Base-by-base conservation (phyloP, 495 filamentous ascomycete species). In the Endocarpon pusillum region DNA sequence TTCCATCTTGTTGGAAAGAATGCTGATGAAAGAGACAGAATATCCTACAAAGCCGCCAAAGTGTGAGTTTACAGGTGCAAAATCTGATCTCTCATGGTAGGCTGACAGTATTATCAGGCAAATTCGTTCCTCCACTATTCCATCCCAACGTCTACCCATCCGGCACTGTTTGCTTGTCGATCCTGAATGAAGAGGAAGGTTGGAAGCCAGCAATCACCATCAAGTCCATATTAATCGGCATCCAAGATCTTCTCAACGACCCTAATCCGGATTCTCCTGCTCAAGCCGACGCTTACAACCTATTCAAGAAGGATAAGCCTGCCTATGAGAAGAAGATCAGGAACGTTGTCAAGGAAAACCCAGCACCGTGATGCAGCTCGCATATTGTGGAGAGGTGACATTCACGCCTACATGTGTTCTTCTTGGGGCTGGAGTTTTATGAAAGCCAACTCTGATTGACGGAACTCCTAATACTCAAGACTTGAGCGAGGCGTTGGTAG, bases 121-220 rank as follows among this genome's bases (percentile, higher is more conserved):
- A 94, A 71, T 99, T 99, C 46, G 67, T 75, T 1, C 89, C 89
- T 4, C 85, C 89, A 2, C 77, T 99, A 10, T 99, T 96, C 64
- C 89, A 99, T 51, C 89, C 89, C 0, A 99, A 99, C 49, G 91
- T 99, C 46, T 99, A 99, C 52, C 89, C 89, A 1, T 94, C 87
- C 2, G 91, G 89, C 36, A 96, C 89, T 14, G 91, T 99, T 34
- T 99, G 89, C 52, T 70, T 99, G 9, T 93, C 83, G 11, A 99
- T 99, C 44, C 56, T 99, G 37, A 99, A 99, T 55, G 91, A 99
- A 53, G 89, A 99, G 41, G 89, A 99, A 49, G 89, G 80, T 6
- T 99, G 91, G 89, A 84, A 86, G 51, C 89, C 89, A 6, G 86
- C 91, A 1, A 99, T 96, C 49, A 99, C 91, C 3, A 82, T 96